A percentile compares a stretch with the other conserved stretches of the same genome.
Conservation (phyloP, 805 yeast species). For the Metschnikowia borealis region DNA sequence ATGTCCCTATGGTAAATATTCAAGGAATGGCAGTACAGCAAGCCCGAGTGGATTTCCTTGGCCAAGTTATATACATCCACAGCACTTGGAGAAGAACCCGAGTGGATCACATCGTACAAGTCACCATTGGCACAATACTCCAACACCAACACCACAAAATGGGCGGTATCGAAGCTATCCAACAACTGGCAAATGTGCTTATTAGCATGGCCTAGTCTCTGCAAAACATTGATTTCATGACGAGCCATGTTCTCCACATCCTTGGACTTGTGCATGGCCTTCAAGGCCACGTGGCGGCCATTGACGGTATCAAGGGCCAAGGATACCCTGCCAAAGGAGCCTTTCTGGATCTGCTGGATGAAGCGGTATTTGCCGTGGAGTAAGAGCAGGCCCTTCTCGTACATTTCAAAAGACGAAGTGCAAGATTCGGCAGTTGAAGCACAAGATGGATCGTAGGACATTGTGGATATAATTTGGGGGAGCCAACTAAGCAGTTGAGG, state of each 20-base stretch:
- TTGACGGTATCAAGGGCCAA: conserved; percentile 41
- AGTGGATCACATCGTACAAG: conserved; percentile 53
- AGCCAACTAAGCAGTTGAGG: not conserved
- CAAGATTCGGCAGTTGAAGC: not conserved
- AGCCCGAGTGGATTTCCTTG: conserved; percentile 49
- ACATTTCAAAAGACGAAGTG: conserved; percentile 19
- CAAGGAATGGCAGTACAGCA: conserved; percentile 50
- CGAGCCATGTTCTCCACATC: conserved; percentile 46
- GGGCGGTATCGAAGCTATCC: conserved; percentile 52
- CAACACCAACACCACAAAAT: conserved; percentile 52
- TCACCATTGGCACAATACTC: conserved; percentile 70
- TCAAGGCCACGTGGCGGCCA: conserved; percentile 45
- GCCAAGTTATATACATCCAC: conserved; percentile 37
- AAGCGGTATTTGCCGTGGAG: conserved; percentile 41
- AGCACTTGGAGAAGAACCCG: conserved; percentile 13
- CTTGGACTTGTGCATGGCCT: conserved; percentile 46
- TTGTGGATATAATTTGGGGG: not conserved
- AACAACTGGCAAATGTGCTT: conserved; percentile 55
- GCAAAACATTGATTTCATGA: conserved; percentile 48
- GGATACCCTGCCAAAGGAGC: conserved; percentile 60
- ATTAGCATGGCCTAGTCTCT: conserved; percentile 38
- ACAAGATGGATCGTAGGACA: no score
- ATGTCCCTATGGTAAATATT: conserved; percentile 69
- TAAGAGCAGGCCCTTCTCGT: conserved; percentile 33
- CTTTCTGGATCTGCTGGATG: conserved; percentile 46